Percentiles rank a stretch among this genome's conserved stretches.
phyloP scores from a whole-genome alignment of 2,329 filamentous ascomycete species.

The Alternaria arbusti region DNA sequence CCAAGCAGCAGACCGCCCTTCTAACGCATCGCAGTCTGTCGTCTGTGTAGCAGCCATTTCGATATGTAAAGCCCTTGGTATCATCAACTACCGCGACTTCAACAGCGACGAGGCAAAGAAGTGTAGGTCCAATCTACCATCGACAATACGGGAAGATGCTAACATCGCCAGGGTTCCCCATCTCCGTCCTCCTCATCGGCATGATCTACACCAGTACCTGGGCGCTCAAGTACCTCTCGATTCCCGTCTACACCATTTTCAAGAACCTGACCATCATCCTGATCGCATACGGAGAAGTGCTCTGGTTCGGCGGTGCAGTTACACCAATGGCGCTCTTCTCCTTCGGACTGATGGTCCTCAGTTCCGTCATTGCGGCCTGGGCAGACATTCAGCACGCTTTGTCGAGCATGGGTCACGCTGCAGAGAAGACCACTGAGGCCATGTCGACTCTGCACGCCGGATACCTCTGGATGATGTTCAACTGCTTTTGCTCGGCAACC shows the following conservation, averaged over 20 bases:
- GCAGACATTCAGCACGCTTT: slow-evolving; percentile 91
- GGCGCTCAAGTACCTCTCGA: slow-evolving; percentile 93
- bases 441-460: slow-evolving; percentile 92
- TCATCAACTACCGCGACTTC: slow-evolving; percentile 86
- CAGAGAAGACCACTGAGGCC: slow-evolving; percentile 70
- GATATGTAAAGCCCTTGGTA: slow-evolving; percentile 76
- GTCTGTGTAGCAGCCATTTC: slow-evolving; percentile 89
- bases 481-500: slow-evolving; percentile 91
- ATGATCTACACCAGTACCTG: slow-evolving; percentile 99
- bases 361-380: slow-evolving; percentile 94
- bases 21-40: slow-evolving; percentile 67
- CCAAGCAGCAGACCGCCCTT: not conserved
- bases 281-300: slow-evolving; percentile 96
- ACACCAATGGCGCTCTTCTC: slow-evolving; percentile 86
- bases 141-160: slow-evolving; percentile 5
- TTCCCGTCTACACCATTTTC: slow-evolving; percentile 99
- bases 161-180: slow-evolving; percentile 78
- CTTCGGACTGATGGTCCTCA: slow-evolving; percentile 95
- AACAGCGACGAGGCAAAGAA: slow-evolving; percentile 88
- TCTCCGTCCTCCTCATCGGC: slow-evolving; percentile 92
- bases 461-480: slow-evolving; percentile 97
- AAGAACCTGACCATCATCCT: slow-evolving; percentile 99
- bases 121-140: slow-evolving; percentile 66
- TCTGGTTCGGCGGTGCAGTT: slow-evolving; percentile 96
- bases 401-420: slow-evolving; percentile 61